Evolutionary conservation across 306 rosid species (phyloP).

Genomic region (Prunus persica): Prunus_persica_NCBIv2 NC_034012.1:7584501-7585000

Average conservation of each 20-base stretch:
- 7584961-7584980: constrained; percentile 86
- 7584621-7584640: constrained; percentile 80
- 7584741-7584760: background rate
- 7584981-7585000: constrained; percentile 85
- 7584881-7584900: constrained; percentile 99
- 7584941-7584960: constrained; percentile 97
- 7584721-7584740: background rate
- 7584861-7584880: constrained; percentile 95
- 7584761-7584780: background rate
- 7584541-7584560: background rate
- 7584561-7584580: background rate
- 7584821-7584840: constrained; percentile 99
- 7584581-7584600: background rate
- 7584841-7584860: constrained; percentile 95
- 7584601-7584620: constrained; percentile 3
- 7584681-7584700: constrained; percentile 99
- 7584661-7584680: constrained; percentile 96
- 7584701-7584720: constrained; percentile 56
- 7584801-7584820: constrained; percentile 98
- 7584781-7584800: constrained; percentile 37
- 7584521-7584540: background rate
- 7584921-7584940: constrained; percentile 98
- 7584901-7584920: constrained; percentile 81
- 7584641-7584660: constrained; percentile 91
- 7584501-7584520: background rate